phyloP scores from a whole-genome alignment of 2,329 filamentous ascomycete genomes.

The Nemania sp. region DNA sequence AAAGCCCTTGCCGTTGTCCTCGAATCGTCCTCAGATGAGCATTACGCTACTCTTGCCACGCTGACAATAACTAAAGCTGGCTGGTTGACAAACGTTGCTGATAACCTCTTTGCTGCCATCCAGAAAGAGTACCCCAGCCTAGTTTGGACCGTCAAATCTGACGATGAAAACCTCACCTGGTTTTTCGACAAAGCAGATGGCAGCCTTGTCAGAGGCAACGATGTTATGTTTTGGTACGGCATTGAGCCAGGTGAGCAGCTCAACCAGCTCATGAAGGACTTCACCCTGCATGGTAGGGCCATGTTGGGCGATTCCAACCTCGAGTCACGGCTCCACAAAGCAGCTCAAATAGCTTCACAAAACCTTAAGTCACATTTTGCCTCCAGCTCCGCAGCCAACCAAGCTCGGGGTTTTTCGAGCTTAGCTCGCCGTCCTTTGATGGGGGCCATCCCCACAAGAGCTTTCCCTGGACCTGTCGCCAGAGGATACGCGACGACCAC shows the following conservation, averaged over 20 bases:
- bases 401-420: slow-evolving; percentile 77
- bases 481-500: slow-evolving; percentile 47
- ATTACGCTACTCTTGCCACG: slow-evolving; percentile 85
- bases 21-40: slow-evolving; percentile 73
- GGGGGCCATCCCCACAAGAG: slow-evolving; percentile 45
- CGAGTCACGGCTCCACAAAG: slow-evolving; percentile 83
- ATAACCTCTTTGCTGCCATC: slow-evolving; percentile 93
- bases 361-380: slow-evolving; percentile 57
- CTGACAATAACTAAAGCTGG: slow-evolving; percentile 94
- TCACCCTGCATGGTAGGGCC: slow-evolving; percentile 81
- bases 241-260: slow-evolving; percentile 85
- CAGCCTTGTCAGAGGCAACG: slow-evolving; percentile 84
- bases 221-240: slow-evolving; percentile 97
- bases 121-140: slow-evolving; percentile 94
- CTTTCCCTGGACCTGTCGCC: slow-evolving; percentile 48
- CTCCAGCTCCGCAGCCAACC: slow-evolving; percentile 59
- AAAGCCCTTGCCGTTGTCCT: slow-evolving; percentile 91
- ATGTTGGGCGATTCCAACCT: slow-evolving; percentile 93
- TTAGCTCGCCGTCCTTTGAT: slow-evolving; percentile 57
- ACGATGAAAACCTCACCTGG: slow-evolving; percentile 97
- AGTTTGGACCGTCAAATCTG: slow-evolving; percentile 95
- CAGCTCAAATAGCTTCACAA: slow-evolving; percentile 76
- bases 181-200: slow-evolving; percentile 98
- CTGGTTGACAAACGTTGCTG: slow-evolving; percentile 93
- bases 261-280: slow-evolving; percentile 84